These are phyloP conservation scores for Bruguiera gymnorhiza DNA, from an alignment of 345 rosid genomes.

Conservation along the genomic window DNA sequence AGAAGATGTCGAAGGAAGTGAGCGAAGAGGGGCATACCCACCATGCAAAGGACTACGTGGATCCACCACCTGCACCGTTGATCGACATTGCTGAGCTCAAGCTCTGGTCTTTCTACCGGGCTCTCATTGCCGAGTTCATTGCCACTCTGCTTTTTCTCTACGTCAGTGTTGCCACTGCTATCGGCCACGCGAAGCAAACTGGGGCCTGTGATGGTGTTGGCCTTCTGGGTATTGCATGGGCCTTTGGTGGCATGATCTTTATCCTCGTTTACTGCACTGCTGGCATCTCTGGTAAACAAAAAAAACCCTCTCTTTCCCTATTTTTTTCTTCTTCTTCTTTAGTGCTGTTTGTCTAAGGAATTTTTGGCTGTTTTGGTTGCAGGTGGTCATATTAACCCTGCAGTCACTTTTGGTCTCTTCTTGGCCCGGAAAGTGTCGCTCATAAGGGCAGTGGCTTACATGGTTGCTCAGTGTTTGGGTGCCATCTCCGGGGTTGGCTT, in stretches of 20 bases:
- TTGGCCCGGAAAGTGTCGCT: constrained; percentile 70
- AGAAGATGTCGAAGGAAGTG: constrained; percentile 71
- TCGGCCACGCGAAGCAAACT: constrained; percentile 63
- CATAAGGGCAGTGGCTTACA: constrained; percentile 63
- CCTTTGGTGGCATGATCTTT: constrained; percentile 88
- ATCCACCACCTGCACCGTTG: constrained; percentile 94
- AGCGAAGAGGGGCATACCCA: constrained; percentile 59
- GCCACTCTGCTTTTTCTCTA: constrained; percentile 95
- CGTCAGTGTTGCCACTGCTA: constrained; percentile 72
- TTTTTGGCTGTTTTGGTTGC: constrained; percentile 8
- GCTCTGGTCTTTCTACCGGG: constrained; percentile 90
- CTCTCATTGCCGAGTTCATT: constrained; percentile 88
- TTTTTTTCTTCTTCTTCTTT: background rate
- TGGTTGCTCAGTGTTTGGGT: constrained; percentile 77
- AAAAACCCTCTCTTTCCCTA: background rate
- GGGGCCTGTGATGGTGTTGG: constrained; percentile 80
- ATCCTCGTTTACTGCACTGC: constrained; percentile 76
- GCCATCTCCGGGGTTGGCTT: constrained; percentile 81
- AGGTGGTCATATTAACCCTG: constrained; percentile 82
- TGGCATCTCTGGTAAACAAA: constrained; percentile 63
- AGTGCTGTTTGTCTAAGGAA: background rate
- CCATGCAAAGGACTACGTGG: constrained; percentile 79
- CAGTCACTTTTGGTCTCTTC: constrained; percentile 62
- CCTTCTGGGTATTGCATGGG: constrained; percentile 87
- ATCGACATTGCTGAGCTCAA: constrained; percentile 60